Evolutionary conservation across 352 stramenopile species (phyloP).

Genomic region (Phytophthora macrochlamydospora): DNA sequence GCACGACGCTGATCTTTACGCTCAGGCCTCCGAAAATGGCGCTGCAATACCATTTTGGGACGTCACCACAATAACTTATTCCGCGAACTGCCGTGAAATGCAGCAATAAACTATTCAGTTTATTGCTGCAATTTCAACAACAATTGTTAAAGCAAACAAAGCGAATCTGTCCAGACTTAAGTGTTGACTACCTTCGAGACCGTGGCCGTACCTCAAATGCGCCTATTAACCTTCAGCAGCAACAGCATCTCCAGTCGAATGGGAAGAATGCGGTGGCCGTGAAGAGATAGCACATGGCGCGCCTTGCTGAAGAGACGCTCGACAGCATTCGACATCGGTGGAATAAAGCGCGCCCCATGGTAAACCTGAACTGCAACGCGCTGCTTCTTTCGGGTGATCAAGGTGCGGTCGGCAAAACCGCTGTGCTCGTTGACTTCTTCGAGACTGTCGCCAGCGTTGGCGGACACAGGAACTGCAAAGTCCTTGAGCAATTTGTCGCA

Average conservation of each 20-base stretch:
- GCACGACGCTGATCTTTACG: no score
- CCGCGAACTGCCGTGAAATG: background rate
- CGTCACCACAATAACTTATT: no score
- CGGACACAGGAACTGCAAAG: background rate
- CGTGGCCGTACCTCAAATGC: background rate
- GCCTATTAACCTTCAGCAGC: background rate
- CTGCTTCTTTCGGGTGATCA: background rate
- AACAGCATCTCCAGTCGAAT: background rate
- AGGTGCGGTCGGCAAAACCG: background rate
- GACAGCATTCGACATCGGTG: background rate
- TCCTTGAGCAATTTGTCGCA: background rate
- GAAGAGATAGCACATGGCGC: background rate
- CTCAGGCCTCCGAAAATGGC: background rate
- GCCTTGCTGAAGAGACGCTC: background rate
- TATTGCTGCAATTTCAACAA: slow-evolving; percentile 2
- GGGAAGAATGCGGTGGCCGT: background rate
- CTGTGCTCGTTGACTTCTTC: background rate
- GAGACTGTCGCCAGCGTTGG: background rate
- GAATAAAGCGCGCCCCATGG: background rate
- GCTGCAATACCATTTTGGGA: background rate
- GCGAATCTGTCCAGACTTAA: background rate
- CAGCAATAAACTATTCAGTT: background rate
- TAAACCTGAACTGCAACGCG: background rate
- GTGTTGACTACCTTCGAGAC: background rate
- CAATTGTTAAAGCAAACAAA: background rate